Conservation (phyloP, 2,329 filamentous ascomycete species). For the Aschersonia sp. region DNA sequence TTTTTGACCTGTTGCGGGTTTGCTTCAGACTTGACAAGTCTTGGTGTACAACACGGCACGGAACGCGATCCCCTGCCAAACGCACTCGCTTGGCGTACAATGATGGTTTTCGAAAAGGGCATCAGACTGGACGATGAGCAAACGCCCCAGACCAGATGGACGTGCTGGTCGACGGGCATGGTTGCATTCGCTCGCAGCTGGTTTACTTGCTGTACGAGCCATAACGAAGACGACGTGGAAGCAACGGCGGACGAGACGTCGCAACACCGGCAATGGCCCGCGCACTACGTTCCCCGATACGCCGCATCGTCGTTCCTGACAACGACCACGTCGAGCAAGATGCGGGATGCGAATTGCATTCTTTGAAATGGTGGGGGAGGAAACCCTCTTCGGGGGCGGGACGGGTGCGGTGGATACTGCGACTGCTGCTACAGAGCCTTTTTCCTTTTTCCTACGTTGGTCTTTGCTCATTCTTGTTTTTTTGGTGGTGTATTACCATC, state of each 20-base stretch:
- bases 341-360: constrained; percentile 21
- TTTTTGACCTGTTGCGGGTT: too few species aligned
- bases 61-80: too few species aligned
- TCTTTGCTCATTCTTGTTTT: too few species aligned
- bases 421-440: background rate
- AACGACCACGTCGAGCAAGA: constrained; percentile 25
- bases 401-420: background rate
- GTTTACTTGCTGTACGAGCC: constrained; percentile 1
- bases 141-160: too few species aligned
- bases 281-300: constrained; percentile 18
- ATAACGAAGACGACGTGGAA: constrained; percentile 11
- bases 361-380: constrained; percentile 6
- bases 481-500: too few species aligned
- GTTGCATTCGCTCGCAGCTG: background rate
- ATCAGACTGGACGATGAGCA: too few species aligned
- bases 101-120: too few species aligned
- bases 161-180: background rate
- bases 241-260: constrained; percentile 9
- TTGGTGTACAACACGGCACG: too few species aligned
- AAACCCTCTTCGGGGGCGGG: background rate
- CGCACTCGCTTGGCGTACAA: too few species aligned
- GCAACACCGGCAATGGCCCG: background rate
- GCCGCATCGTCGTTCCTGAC: constrained; percentile 25
- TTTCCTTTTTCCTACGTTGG: background rate
- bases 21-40: too few species aligned